Evolutionary conservation across 2,329 filamentous ascomycete species (phyloP).

Genomic region (Nothomitra cinnamomea): DNA sequence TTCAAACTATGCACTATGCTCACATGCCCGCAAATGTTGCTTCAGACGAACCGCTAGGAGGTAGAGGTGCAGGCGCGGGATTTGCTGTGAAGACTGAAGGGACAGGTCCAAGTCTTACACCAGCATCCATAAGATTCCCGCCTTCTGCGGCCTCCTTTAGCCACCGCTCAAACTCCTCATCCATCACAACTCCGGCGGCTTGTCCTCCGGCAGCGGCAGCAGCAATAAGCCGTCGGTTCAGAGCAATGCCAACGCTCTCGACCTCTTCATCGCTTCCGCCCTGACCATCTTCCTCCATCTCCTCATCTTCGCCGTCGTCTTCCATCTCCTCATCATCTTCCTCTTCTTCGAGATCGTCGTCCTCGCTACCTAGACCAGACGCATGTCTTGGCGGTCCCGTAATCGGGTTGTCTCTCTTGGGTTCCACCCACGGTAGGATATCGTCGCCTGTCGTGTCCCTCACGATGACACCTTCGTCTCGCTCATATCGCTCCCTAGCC

Average conservation of each 20-base stretch:
- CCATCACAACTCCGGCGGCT: constrained; percentile 39
- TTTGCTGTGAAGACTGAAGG: background rate
- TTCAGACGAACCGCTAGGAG: background rate
- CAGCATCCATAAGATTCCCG: constrained; percentile 20
- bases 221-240: constrained; percentile 48
- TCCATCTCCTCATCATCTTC: constrained; percentile 22
- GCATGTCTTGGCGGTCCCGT: constrained; percentile 5
- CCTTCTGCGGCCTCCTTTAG: constrained; percentile 52
- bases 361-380: constrained; percentile 8
- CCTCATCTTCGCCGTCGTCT: constrained; percentile 26
- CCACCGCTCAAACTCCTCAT: constrained; percentile 61
- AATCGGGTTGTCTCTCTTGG: background rate
- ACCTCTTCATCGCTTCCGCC: constrained; percentile 33
- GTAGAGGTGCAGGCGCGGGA: background rate
- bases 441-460: constrained; percentile 54
- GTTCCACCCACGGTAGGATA: constrained; percentile 40
- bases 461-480: constrained; percentile 53
- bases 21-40: background rate
- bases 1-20: background rate
- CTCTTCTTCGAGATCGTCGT: constrained; percentile 19
- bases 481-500: constrained; percentile 67
- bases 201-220: constrained; percentile 45
- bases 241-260: constrained; percentile 41
- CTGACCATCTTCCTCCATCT: constrained; percentile 12
- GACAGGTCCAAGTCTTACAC: background rate